A percentile compares a stretch with the other conserved stretches of the same genome.
Evolutionary conservation across 345 rosid genomes (phyloP).

Genomic region (Populus ilicifolia): DNA sequence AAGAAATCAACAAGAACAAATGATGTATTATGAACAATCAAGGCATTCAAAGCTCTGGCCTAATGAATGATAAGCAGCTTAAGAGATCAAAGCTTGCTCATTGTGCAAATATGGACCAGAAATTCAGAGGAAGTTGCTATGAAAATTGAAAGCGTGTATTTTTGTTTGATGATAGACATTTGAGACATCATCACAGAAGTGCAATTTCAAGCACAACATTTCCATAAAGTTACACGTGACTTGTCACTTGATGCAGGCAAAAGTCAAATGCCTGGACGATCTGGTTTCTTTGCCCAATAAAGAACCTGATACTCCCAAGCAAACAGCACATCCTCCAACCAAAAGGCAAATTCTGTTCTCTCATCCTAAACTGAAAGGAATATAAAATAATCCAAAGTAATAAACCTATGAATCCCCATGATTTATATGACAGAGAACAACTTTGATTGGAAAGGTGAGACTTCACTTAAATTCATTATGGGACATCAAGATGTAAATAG

Average conservation of each 20-base stretch:
- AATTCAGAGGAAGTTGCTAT: not conserved
- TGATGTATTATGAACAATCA: not conserved
- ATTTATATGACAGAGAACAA: not conserved
- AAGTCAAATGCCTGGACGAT: not conserved
- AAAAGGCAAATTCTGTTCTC: not conserved
- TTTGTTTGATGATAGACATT: not conserved
- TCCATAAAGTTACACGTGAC: not conserved
- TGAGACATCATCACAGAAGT: not conserved
- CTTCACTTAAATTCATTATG: not conserved
- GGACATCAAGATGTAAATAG: not conserved
- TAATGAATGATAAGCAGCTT: not conserved
- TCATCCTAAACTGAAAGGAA: not conserved
- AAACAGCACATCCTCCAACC: not conserved
- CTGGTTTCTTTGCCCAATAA: not conserved
- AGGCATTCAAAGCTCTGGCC: not conserved
- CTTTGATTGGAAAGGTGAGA: not conserved
- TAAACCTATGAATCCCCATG: not conserved
- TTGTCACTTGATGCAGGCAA: not conserved
- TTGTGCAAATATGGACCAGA: not conserved
- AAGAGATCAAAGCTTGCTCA: not conserved
- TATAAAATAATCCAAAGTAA: not conserved
- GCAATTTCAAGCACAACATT: not conserved
- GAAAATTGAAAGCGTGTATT: not conserved
- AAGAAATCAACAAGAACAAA: not conserved
- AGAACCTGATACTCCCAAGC: not conserved